Conservation (phyloP, 768 basidiomycete species). For the Mycena galericulata region DNA sequence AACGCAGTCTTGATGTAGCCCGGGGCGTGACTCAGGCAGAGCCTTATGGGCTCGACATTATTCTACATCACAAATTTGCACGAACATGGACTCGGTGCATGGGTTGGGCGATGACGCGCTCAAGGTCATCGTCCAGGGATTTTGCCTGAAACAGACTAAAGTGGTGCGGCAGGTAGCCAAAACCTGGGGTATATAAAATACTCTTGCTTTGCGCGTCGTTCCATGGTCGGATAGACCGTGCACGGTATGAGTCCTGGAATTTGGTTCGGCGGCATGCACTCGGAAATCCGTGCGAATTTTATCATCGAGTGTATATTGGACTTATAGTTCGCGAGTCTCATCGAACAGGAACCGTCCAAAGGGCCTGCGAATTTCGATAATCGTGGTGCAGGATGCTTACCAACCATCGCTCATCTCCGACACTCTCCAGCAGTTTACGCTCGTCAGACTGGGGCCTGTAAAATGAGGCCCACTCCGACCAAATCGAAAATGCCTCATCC, state of each 20-base stretch:
- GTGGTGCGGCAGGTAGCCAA: slow-evolving; percentile 71
- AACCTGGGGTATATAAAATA: slow-evolving; percentile 84
- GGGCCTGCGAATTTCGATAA: slow-evolving; percentile 79
- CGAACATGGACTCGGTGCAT: slow-evolving; percentile 94
- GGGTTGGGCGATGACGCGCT: slow-evolving; percentile 90
- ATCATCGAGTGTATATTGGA: no score
- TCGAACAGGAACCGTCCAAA: slow-evolving; percentile 90
- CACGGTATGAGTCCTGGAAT: no score
- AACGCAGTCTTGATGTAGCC: slow-evolving; percentile 89
- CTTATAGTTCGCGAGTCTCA: slow-evolving; percentile 25
- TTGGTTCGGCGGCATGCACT: no score
- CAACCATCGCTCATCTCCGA: slow-evolving; percentile 86
- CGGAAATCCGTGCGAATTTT: no score
- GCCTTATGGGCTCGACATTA: slow-evolving; percentile 85
- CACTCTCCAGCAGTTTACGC: slow-evolving; percentile 75
- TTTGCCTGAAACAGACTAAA: slow-evolving; percentile 8
- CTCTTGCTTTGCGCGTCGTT: slow-evolving; percentile 84
- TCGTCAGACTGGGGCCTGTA: slow-evolving; percentile 83
- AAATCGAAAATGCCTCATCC: slow-evolving; percentile 97
- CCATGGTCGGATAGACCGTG: background rate
- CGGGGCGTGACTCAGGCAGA: slow-evolving; percentile 77
- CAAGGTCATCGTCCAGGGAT: slow-evolving; percentile 61
- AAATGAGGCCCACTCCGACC: slow-evolving; percentile 93
- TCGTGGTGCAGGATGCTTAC: slow-evolving; percentile 95
- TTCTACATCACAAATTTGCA: slow-evolving; percentile 97